Evolutionary conservation across 208 protist genomes (phyloP), one percentile per base, ranked within the genome.

Genomic region (Wallacemonas collosoma): DNA sequence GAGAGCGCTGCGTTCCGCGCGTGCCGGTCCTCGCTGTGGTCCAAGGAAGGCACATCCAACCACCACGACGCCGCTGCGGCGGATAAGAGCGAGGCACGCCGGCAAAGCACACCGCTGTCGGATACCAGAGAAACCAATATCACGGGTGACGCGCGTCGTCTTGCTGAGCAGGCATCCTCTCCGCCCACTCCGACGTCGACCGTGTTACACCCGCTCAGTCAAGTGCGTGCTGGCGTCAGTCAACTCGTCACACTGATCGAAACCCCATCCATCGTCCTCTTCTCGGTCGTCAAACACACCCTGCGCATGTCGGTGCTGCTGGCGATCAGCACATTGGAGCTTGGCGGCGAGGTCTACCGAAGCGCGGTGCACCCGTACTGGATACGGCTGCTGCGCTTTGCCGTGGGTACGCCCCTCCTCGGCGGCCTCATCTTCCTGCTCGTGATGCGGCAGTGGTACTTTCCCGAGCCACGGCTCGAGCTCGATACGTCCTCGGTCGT

Each of bases 351-450:
- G 45, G 69, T 77, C 17, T 90, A 85, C 73, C 77, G 71, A 14
- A 77, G 67, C 56, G 63, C 75, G 56, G 14, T 87, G 35, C 61
- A 80, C 63, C 55, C 63, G 2, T 71, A 74, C 15, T 53, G 87
- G 51, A 75, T 80, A 7, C 72, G 79, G 39, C n/a, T 73, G 1
- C 58, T 90, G 17, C 77, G 79, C 54, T 79, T 85, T 51, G 71
- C 74, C 15, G 36, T 90, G 26, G 81, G 74, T 53, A 66, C 81
- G 6, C 82, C 81, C 1, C 73, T 81, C 26, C 56, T 79, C 17
- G 55, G 56, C 36, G 76, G 75, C 11, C 62, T 71, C 11, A 36
- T 83, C 0, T 90, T 86, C 68, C 62, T 90, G 38, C 63, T 77
- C 44, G 50, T 66, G 39, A 83, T 83, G 79, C 41, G 44, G 11